Evolutionary conservation across 129 eudicot genomes (phyloP).

Genomic region (Arctium lappa): DNA sequence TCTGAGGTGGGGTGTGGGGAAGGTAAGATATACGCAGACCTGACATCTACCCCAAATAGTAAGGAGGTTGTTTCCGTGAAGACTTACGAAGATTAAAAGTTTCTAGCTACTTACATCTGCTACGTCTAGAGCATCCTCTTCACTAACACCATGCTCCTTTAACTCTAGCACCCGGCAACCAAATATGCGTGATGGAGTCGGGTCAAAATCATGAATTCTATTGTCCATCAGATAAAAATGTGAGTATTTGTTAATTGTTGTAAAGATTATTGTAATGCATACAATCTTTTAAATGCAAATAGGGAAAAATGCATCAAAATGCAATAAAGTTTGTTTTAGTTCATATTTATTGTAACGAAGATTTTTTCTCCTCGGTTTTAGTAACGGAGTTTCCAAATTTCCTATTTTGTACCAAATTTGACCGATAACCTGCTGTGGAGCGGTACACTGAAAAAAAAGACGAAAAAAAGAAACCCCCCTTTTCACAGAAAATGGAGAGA

Average conservation of each 20-base stretch:
- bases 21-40: not conserved
- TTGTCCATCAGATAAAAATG: constrained; percentile 7
- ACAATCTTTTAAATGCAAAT: not conserved
- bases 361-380: too few species aligned
- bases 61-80: not conserved
- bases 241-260: constrained; percentile 10
- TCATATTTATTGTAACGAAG: too few species aligned
- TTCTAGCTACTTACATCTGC: constrained; percentile 63
- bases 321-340: not conserved
- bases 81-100: not conserved
- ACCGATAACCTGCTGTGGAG: not conserved
- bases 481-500: too few species aligned
- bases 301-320: not conserved
- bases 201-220: constrained; percentile 66
- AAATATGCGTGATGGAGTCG: constrained; percentile 74
- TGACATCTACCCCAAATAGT: not conserved
- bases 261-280: not conserved
- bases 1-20: not conserved
- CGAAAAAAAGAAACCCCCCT: too few species aligned
- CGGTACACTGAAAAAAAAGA: too few species aligned
- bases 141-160: constrained; percentile 69
- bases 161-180: constrained; percentile 77
- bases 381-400: not conserved
- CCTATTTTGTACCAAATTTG: not conserved
- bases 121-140: constrained; percentile 72